Percentiles rank a stretch among this genome's conserved stretches.
These are phyloP conservation scores for Epichloe gansuensis DNA, from an alignment of 2,329 filamentous ascomycete species.

Conservation along the genomic window DNA sequence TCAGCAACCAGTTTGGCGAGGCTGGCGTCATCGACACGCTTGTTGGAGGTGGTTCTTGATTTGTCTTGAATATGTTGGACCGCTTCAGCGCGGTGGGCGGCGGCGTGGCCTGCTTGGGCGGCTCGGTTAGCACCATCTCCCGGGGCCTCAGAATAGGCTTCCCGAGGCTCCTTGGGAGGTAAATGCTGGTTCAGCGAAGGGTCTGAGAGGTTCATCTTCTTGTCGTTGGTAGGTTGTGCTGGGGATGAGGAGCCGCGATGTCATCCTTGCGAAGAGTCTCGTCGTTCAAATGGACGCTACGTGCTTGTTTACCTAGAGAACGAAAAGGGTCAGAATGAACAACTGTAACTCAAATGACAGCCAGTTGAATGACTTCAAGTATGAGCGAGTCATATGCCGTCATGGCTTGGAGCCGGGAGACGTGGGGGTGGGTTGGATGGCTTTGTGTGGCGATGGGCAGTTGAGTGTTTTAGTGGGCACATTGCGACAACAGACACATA, in stretches of 20 bases:
- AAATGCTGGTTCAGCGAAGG: constrained; percentile 25
- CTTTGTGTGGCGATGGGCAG: not conserved
- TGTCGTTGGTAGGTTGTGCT: constrained; percentile 40
- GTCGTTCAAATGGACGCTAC: constrained; percentile 43
- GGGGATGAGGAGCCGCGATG: constrained; percentile 33
- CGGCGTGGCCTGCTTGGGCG: constrained; percentile 54
- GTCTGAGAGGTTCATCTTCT: constrained; percentile 40
- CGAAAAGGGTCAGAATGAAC: not conserved
- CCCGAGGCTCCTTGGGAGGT: constrained; percentile 34
- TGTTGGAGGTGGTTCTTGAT: constrained; percentile 13
- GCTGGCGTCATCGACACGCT: constrained; percentile 48
- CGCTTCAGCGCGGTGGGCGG: constrained; percentile 49
- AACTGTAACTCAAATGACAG: not conserved
- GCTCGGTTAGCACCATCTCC: constrained; percentile 51
- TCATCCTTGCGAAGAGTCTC: constrained; percentile 42
- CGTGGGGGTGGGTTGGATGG: not conserved
- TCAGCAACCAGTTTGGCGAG: constrained; percentile 82
- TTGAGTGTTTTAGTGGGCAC: not conserved
- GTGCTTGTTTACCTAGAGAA: constrained; percentile 69
- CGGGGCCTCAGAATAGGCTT: constrained; percentile 52
- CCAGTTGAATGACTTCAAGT: not conserved
- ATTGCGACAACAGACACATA: constrained; percentile 18
- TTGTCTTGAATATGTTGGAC: constrained; percentile 38
- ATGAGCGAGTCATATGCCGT: constrained; percentile 2
- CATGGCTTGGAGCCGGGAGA: constrained; percentile 1